Conservation (phyloP, 225 moss, liverwort and hornwort genomes). For the Polytrichum formosum region DNA sequence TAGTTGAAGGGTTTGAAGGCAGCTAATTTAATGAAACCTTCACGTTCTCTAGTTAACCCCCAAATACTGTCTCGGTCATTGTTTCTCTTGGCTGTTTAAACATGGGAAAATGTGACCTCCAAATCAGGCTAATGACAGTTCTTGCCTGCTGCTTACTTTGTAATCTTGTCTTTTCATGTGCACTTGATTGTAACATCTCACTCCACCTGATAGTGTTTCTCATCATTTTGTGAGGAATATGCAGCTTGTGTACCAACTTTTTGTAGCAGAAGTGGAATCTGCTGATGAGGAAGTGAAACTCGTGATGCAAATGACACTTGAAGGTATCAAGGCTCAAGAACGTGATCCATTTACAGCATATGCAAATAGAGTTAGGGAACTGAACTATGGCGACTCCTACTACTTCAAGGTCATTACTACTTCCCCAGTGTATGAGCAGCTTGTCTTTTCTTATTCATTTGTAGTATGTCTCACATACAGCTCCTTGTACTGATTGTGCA, state of each 20-base stretch:
- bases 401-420: slow-evolving; percentile 72
- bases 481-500: not conserved
- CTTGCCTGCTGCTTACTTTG: not conserved
- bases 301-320: slow-evolving; percentile 97
- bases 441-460: not conserved
- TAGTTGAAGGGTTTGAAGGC: no score
- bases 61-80: no score
- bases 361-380: slow-evolving; percentile 92
- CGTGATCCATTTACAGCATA: slow-evolving; percentile 95
- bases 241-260: slow-evolving; percentile 92
- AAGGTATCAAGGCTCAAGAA: slow-evolving; percentile 98
- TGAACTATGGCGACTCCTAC: slow-evolving; percentile 94
- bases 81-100: no score
- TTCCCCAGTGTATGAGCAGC: not conserved
- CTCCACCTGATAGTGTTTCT: slow-evolving; percentile 6
- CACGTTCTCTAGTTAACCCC: no score
- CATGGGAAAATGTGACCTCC: no score
- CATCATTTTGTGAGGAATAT: slow-evolving; percentile 17
- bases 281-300: slow-evolving; percentile 94
- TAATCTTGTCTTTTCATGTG: not conserved
- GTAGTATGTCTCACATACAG: no score
- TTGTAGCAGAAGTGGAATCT: slow-evolving; percentile 74
- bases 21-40: no score
- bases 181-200: not conserved
- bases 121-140: no score